These are phyloP conservation scores for Lactuca saligna DNA, from an alignment of 129 eudicot species.

Conservation along the genomic window DNA sequence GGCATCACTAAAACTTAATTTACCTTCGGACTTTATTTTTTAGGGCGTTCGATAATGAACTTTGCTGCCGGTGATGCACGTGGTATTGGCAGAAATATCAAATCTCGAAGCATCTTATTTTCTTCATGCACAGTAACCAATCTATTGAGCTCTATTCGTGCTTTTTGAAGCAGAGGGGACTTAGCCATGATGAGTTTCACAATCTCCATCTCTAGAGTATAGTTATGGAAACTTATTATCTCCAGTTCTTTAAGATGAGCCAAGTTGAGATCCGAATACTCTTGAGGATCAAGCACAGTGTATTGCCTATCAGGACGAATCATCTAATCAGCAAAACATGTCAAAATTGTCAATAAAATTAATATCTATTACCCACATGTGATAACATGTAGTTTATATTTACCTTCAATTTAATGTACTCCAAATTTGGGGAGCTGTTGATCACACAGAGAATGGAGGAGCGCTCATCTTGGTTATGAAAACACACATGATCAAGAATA, in stretches of 20 bases:
- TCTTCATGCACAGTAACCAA: neutral
- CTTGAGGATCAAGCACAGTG: neutral
- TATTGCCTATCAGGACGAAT: neutral
- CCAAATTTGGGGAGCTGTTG: constrained; percentile 12
- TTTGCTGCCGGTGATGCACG: constrained; percentile 21
- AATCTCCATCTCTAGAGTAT: neutral
- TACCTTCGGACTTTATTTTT: neutral
- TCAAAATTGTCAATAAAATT: neutral
- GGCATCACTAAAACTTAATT: neutral
- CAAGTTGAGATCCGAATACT: neutral
- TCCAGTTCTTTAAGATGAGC: constrained; percentile 7
- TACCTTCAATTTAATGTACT: neutral
- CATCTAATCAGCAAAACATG: constrained; percentile 1
- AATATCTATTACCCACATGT: neutral
- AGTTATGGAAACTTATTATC: neutral
- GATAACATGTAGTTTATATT: neutral
- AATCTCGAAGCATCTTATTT: constrained; percentile 7
- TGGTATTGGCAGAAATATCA: neutral
- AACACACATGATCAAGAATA: neutral
- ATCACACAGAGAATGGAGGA: neutral
- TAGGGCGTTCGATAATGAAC: neutral
- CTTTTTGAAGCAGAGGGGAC: constrained; percentile 11
- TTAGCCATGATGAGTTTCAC: constrained; percentile 21
- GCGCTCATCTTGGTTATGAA: neutral
- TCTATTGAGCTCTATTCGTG: neutral